Conservation (phyloP, 148 eudicot genomes). For the Chenopodium album region DNA sequence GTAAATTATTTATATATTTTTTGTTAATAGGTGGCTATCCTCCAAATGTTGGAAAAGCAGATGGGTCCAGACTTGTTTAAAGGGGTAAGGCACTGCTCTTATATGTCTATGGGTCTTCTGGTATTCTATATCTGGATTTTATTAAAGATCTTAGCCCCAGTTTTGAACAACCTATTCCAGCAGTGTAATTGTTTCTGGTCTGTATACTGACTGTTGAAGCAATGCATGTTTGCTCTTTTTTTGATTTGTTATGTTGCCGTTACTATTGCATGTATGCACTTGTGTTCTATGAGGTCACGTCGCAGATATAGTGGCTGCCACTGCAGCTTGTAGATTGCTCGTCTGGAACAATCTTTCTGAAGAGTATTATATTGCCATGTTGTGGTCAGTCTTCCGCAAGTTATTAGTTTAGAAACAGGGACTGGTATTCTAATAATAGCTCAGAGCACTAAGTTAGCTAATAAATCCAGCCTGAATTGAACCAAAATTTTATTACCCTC, state of each 20-base stretch:
- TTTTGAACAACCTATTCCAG: neutral
- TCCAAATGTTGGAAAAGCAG: constrained; percentile 97
- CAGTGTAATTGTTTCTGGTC: neutral
- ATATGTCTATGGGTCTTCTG: neutral
- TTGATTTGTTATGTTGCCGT: neutral
- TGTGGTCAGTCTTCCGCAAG: neutral
- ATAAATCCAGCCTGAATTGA: too few relatives aligned
- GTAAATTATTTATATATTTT: neutral
- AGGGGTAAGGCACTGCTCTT: constrained; percentile 49
- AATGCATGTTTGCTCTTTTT: neutral
- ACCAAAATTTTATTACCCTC: too few relatives aligned
- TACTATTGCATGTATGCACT: neutral
- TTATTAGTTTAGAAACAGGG: neutral
- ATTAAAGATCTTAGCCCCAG: neutral
- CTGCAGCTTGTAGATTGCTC: neutral
- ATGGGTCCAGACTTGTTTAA: constrained; percentile 98
- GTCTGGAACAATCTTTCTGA: neutral
- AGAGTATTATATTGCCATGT: neutral
- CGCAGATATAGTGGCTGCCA: neutral
- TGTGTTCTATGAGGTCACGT: neutral
- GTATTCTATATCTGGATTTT: neutral
- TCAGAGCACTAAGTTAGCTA: too few relatives aligned
- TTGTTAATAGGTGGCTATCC: constrained; percentile 72
- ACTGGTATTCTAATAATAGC: neutral
- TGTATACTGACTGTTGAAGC: neutral